Base-by-base conservation (phyloP, 148 eudicot genomes). In the Hydrangea macrophylla region DNA sequence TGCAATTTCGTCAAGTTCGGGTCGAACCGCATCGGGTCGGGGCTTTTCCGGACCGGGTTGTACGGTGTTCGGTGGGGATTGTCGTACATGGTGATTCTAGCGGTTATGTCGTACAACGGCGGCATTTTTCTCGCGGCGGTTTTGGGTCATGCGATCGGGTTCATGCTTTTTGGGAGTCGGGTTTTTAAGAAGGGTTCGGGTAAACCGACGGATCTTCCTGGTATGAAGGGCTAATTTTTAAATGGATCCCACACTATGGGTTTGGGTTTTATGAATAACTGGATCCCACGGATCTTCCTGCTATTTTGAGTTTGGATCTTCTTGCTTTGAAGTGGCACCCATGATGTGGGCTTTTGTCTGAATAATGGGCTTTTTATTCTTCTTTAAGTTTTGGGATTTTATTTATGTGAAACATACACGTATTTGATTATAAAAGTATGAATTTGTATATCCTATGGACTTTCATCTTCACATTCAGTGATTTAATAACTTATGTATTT, bases 91-190 rank as follows among this genome's bases (percentile, higher is more conserved):
- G 85, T 88, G n/a, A 85, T 90, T 18, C 57, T 90, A 56, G 84
- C 93, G 24, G 84, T 88, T 60, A 74, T 81, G 78, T 86, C 96
- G 7, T 88, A 64, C 74, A 90, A 90, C 55, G 91, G 73, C 9
- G 96, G 96, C 20, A 79, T 90, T 28, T 90, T 90, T 59, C 23
- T 90, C 24, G 90, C 84, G 0, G 93, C 93, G 11, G 42, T 80
- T 55, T 55, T 81, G 42, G 96, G 96, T 55, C 96, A 90, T 71
- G 83, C 84, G 7, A 53, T 86, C 58, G 96, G 96, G 58, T 86
- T 79, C 35, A 18, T 63, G 35, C 1, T 86, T 69, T 84, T 81
- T 58, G 71, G 88, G 7, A 83, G 84, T 62, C 71, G 76, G 37
- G 63, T 33, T 42, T 56, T 64, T 15, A 39, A 27, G 23, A 64